Conservation (phyloP, 2,329 filamentous ascomycete species). For the Diaporthe australafricana region DNA sequence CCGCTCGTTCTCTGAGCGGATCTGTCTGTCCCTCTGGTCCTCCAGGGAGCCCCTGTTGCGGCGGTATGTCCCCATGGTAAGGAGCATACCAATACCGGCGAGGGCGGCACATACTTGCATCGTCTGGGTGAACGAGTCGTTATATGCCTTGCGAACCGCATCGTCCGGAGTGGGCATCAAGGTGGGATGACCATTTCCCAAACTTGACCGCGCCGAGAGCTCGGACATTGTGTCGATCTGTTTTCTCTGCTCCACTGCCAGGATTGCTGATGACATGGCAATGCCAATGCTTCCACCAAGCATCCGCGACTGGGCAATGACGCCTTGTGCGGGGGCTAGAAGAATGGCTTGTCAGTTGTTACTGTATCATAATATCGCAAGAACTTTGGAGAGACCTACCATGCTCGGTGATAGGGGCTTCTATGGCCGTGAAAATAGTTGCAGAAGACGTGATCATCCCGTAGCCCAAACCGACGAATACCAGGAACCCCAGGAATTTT, state of each 20-base stretch:
- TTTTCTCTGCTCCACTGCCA: slow-evolving; percentile 48
- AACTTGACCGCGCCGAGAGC: slow-evolving; percentile 37
- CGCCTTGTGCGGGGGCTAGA: slow-evolving; percentile 63
- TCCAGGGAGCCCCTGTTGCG: slow-evolving; percentile 45
- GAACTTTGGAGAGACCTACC: slow-evolving; percentile 50
- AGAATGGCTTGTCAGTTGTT: slow-evolving; percentile 35
- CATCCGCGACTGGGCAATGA: slow-evolving; percentile 63
- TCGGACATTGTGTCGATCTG: slow-evolving; percentile 42
- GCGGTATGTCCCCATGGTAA: slow-evolving; percentile 54
- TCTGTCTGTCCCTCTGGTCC: slow-evolving; percentile 43
- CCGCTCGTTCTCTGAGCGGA: slow-evolving; percentile 43
- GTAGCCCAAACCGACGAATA: slow-evolving; percentile 65
- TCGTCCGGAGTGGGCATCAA: slow-evolving; percentile 46
- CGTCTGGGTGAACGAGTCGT: slow-evolving; percentile 57
- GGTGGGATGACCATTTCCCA: slow-evolving; percentile 34
- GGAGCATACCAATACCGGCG: slow-evolving; percentile 53
- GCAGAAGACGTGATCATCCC: slow-evolving; percentile 60
- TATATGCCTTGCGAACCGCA: slow-evolving; percentile 53
- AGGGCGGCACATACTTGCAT: slow-evolving; percentile 60
- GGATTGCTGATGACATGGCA: slow-evolving; percentile 61
- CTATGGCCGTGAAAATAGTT: slow-evolving; percentile 57
- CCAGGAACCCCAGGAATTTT: slow-evolving; percentile 61
- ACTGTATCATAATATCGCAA: background rate
- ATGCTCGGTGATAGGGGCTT: slow-evolving; percentile 57
- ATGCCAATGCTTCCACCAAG: slow-evolving; percentile 67